phyloP scores from a whole-genome alignment of 768 basidiomycete genomes.

The Amanita pallidorosea region DNA sequence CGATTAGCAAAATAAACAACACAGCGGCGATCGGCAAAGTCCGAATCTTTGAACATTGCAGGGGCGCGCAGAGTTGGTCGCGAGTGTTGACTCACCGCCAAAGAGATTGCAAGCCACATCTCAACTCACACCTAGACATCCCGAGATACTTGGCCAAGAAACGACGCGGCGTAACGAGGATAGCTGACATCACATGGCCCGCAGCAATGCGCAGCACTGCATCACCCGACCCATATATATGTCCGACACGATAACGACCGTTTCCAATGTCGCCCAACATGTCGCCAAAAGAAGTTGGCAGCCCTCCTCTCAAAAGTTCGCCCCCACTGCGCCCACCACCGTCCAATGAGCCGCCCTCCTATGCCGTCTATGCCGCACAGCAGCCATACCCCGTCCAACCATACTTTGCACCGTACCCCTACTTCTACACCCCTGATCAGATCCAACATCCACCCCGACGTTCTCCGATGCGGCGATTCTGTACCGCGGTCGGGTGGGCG shows the following conservation, averaged over 20 bases:
- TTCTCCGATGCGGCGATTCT: conserved; percentile 14
- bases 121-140: too few species aligned
- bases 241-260: neutral
- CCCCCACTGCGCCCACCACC: neutral
- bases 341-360: neutral
- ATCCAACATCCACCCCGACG: conserved; percentile 3
- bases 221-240: neutral
- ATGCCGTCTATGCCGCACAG: neutral
- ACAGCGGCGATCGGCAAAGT: too few species aligned
- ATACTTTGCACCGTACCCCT: neutral
- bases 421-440: neutral
- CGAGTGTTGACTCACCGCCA: too few species aligned
- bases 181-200: neutral
- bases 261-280: neutral
- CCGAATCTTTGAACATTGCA: too few species aligned
- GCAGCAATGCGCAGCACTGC: neutral
- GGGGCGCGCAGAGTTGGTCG: too few species aligned
- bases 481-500: conserved; percentile 11
- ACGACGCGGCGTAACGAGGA: too few species aligned
- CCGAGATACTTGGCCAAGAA: too few species aligned
- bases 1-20: too few species aligned
- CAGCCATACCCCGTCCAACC: neutral
- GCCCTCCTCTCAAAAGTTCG: neutral
- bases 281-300: neutral
- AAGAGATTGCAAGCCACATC: too few species aligned